Base-by-base conservation (phyloP, 805 yeast genomes). In the Schizosaccharomyces osmophilus region DNA sequence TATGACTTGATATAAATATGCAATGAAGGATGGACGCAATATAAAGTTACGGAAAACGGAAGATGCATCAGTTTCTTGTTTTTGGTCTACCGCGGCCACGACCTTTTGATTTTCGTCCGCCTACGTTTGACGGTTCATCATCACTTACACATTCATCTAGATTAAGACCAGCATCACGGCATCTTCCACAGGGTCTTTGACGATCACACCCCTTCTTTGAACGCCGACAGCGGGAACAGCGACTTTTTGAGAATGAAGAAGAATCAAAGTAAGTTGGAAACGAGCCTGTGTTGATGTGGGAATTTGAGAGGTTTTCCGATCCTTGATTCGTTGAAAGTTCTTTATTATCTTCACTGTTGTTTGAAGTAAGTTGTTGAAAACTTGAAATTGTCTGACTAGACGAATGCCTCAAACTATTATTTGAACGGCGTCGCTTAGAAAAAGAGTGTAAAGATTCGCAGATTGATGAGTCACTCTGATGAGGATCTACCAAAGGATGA, bases 161-260 rank as follows among this genome's bases (percentile, higher is more conserved):
- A 36, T 24, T 22, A 9, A 36, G 29, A 19, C 60, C 60, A 15
- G 60, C 60, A 57, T 57, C 60, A 36, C 60, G 60, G 17, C 60
- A 57, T 29, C 60, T 39, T 36, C 48, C 43, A 36, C 60, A 57
- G 2, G 60, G 60, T 19, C 60, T 4, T 36, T 57, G 42, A 57
- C 60, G 60, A 41, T 57, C 60, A 26, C 60, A 57, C 9, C 60
- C 60, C n/a, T 57, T 57, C 26, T 57, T 57, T 31, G 60, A 57
- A 6, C 31, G 22, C 31, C 36, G 24, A 17, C 60, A 57, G n/a
- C 60, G n/a, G 5, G 48, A 22, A 41, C 60, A 57, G 6, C 60
- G 43, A 29, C 57, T 51, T 22, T 29, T 51, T 24, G 36, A 19
- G n/a, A 29, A 19, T 24, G 57, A 22, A 29, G 31, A n/a, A 45